These are phyloP conservation scores for Ambrosia trifida DNA, from an alignment of 129 eudicot genomes.

Conservation along the genomic window DNA sequence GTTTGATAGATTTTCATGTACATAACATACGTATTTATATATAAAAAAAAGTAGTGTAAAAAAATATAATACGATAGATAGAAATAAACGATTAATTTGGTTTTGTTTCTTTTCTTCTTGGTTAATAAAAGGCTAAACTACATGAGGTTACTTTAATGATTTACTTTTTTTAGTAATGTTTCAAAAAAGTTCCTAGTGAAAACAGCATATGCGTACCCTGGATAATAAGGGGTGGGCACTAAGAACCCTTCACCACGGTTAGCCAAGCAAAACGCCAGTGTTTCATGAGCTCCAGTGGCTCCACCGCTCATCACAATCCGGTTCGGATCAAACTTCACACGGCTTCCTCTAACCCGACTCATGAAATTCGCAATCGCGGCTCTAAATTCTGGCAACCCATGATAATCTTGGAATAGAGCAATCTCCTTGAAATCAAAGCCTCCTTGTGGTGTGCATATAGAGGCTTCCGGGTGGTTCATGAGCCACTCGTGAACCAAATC, in stretches of 20 bases:
- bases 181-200: not conserved
- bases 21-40: too few relatives aligned
- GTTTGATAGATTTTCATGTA: too few relatives aligned
- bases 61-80: too few relatives aligned
- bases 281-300: slow-evolving; percentile 88
- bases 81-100: too few relatives aligned
- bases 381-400: slow-evolving; percentile 52
- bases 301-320: slow-evolving; percentile 89
- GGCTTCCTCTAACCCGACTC: slow-evolving; percentile 66
- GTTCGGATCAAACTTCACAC: slow-evolving; percentile 57
- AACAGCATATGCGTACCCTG: slow-evolving; percentile 53
- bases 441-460: slow-evolving; percentile 44
- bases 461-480: slow-evolving; percentile 36
- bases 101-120: too few relatives aligned
- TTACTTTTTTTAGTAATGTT: not conserved
- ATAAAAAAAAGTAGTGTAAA: too few relatives aligned
- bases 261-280: slow-evolving; percentile 76
- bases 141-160: not conserved
- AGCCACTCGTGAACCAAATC: slow-evolving; percentile 49
- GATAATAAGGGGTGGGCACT: slow-evolving; percentile 85
- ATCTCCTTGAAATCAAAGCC: slow-evolving; percentile 44
- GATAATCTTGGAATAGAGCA: slow-evolving; percentile 54
- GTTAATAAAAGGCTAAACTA: not conserved
- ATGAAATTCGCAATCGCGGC: slow-evolving; percentile 62
- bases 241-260: slow-evolving; percentile 80